Base-by-base conservation (phyloP, 2,329 filamentous ascomycete genomes). In the Rosellinia necatrix region DNA sequence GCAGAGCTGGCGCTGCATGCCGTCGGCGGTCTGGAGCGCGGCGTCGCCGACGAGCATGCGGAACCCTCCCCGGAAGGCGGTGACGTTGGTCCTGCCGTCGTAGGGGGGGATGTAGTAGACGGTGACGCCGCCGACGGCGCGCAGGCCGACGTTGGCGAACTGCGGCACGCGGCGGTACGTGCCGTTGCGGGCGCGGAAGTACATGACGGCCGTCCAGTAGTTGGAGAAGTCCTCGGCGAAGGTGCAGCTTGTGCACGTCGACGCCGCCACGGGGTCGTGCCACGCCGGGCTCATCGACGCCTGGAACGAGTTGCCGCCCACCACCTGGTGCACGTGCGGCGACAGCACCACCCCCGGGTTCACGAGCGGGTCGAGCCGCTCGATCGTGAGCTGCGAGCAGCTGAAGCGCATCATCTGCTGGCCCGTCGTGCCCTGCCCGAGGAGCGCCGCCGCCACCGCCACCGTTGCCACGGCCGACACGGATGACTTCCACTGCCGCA, bases 41-140 rank as follows among this genome's bases (percentile, higher is more conserved):
- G 73, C 70, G 43, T 78, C 72, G 29, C 76, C 76, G 2, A 74
- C 72, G 9, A 78, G 72, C 76, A 78, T 78, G 54, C 76, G 75
- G 69, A 78, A 78, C 2, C 76, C 74, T 10, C 70, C 70, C 60
- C 71, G 72, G 66, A 77, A 78, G 1, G 75, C 75, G 0, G 74
- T 77, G 5, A 76, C 74, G 5, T 67, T 71, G 8, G 70, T 68
- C 44, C 70, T 72, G 1, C 72, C 72, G 2, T 70, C 66, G 46
- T 69, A 68, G 4, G 64, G 61, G 32, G 66, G 64, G 52, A 69
- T 70, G 42, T 70, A 70, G 47, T 70, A 70, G 1, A 70, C 65
- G 2, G 68, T 70, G 56, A 70, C 63, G 17, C 68, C 68, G 15
- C 66, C 68, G 1, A 58, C 61, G n/a, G 61, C 61, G 10, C 64